phyloP scores from a whole-genome alignment of 73 alveolate species.

The Tetrahymena elliotti region DNA sequence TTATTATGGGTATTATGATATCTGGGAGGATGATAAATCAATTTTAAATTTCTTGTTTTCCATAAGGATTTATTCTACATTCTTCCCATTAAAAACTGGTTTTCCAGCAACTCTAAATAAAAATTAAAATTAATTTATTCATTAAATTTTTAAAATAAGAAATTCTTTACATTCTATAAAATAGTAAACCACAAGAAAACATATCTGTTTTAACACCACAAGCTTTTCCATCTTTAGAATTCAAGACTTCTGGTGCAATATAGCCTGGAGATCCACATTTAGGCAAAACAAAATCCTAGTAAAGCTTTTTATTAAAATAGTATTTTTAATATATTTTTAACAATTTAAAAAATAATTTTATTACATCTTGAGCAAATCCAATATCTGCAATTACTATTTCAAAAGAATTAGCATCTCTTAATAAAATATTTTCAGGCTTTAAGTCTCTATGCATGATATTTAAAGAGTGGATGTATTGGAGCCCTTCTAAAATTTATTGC shows the following conservation, averaged over 20 bases:
- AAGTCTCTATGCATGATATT: constrained; percentile 3
- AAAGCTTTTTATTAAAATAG: not conserved
- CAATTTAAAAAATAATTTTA: not conserved
- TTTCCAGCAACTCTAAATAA: not conserved
- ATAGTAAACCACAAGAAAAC: not conserved
- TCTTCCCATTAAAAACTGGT: not conserved
- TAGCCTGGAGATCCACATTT: not conserved
- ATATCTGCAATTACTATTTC: not conserved
- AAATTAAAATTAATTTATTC: not conserved
- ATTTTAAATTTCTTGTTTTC: not conserved
- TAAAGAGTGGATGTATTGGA: not conserved
- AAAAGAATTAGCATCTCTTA: not conserved
- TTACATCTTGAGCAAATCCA: not conserved
- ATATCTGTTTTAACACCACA: not conserved
- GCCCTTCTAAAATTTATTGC: not conserved
- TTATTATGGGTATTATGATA: not conserved
- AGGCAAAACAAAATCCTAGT: not conserved
- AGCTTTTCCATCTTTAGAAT: not conserved
- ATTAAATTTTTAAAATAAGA: not conserved
- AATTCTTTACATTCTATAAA: not conserved
- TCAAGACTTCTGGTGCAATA: not conserved
- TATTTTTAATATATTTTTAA: not conserved
- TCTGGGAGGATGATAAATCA: not conserved
- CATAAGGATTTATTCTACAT: not conserved
- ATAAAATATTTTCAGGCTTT: not conserved